A percentile compares a stretch with the other conserved stretches of the same genome.
Conservation (phyloP, 495 filamentous ascomycete genomes). For the Lepidopterella palustris region DNA sequence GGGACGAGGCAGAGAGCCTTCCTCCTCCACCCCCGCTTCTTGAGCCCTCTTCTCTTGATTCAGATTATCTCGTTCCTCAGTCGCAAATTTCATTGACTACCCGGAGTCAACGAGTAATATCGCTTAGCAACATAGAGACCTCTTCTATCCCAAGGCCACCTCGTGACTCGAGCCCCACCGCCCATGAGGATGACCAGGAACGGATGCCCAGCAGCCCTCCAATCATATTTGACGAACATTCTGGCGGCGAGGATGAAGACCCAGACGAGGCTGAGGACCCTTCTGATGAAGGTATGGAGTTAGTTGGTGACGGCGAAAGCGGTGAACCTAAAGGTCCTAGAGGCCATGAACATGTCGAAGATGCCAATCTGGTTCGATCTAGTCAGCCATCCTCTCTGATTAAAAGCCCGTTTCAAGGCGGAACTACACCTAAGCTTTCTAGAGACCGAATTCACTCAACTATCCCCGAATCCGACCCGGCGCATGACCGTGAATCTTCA, state of each 20-base stretch:
- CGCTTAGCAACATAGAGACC: background rate
- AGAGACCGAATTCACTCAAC: background rate
- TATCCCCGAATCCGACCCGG: background rate
- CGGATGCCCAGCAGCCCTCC: conserved; percentile 28
- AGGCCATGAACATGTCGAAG: background rate
- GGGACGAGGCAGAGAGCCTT: background rate
- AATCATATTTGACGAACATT: conserved; percentile 15
- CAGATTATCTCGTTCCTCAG: conserved; percentile 25
- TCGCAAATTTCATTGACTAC: conserved; percentile 4
- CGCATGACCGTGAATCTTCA: background rate
- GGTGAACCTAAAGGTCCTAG: background rate
- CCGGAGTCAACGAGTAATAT: background rate
- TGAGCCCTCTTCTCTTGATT: conserved; percentile 19
- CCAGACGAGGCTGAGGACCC: conserved; percentile 1
- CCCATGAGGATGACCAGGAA: conserved; percentile 5
- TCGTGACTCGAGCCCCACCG: background rate
- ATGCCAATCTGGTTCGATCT: background rate
- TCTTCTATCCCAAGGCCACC: conserved; percentile 12
- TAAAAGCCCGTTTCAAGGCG: background rate
- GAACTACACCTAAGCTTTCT: background rate
- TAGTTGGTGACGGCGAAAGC: background rate
- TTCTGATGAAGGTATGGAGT: conserved; percentile 3
- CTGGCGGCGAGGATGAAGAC: conserved; percentile 7
- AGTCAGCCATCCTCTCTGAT: background rate
- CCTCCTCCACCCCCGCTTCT: conserved; percentile 5